phyloP scores from a whole-genome alignment of 2,329 filamentous ascomycete genomes.

The Cercospora citrullina region DNA sequence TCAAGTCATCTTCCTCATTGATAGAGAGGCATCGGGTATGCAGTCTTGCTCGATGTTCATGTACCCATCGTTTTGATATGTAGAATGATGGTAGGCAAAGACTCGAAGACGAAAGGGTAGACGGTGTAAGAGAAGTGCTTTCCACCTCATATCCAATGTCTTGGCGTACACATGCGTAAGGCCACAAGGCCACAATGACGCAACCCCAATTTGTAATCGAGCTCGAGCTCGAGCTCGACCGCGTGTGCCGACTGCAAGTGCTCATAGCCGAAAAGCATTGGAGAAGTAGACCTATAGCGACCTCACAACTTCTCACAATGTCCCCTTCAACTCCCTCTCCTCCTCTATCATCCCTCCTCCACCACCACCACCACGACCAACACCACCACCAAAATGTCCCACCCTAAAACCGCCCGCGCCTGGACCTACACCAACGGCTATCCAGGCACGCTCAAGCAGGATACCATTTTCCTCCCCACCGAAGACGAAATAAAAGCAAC shows the following conservation, averaged over 20 bases:
- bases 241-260: not conserved
- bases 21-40: too few relatives aligned
- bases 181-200: not conserved
- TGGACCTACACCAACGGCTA: slow-evolving; percentile 41
- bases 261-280: not conserved
- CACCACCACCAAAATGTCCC: slow-evolving; percentile 23
- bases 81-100: too few relatives aligned
- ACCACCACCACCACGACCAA: not conserved
- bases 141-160: not conserved
- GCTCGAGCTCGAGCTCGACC: not conserved
- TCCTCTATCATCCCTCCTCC: not conserved
- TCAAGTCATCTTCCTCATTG: too few relatives aligned
- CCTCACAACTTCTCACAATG: not conserved
- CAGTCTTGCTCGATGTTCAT: too few relatives aligned
- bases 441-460: slow-evolving; percentile 32
- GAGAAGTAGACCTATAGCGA: not conserved
- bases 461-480: slow-evolving; percentile 27
- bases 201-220: not conserved
- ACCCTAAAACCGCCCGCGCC: slow-evolving; percentile 29
- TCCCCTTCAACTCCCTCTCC: not conserved
- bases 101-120: too few relatives aligned
- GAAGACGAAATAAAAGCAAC: slow-evolving; percentile 22
- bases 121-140: too few relatives aligned
- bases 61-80: too few relatives aligned
- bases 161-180: not conserved